Conservation (phyloP, 2,329 filamentous ascomycete genomes). For the Dothideomycetes sp. region DNA sequence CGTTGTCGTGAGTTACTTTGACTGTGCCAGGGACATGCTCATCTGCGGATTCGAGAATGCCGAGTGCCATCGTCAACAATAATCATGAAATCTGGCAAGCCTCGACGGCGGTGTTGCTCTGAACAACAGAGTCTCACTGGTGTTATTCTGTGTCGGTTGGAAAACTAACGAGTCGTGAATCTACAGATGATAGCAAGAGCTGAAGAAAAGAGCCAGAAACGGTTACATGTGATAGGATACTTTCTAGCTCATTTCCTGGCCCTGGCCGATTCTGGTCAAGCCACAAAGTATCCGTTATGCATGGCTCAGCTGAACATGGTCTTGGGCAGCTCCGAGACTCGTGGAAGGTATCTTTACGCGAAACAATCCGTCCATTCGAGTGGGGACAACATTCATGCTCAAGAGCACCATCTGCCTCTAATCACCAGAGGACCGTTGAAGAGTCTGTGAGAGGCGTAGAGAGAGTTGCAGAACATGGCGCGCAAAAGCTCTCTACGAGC, state of each 20-base stretch:
- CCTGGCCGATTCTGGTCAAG: neutral
- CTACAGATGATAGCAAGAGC: constrained; percentile 1
- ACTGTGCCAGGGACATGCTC: constrained; percentile 59
- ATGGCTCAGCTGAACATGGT: constrained; percentile 7
- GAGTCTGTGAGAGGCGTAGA: too few species aligned
- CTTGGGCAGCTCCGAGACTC: too few species aligned
- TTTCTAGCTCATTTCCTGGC: neutral
- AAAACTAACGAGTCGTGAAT: too few species aligned
- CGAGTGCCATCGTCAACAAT: constrained; percentile 52
- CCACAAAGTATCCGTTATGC: neutral
- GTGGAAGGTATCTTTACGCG: too few species aligned
- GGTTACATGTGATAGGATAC: neutral
- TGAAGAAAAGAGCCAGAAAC: neutral
- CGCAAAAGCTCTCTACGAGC: too few species aligned
- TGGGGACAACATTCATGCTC: too few species aligned
- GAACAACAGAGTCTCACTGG: neutral
- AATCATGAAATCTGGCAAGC: too few species aligned
- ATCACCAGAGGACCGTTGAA: too few species aligned
- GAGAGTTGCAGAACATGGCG: too few species aligned
- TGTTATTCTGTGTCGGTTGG: neutral
- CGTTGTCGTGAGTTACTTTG: constrained; percentile 27
- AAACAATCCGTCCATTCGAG: too few species aligned
- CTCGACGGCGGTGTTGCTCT: too few species aligned
- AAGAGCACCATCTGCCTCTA: too few species aligned
- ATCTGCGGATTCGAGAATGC: constrained; percentile 60